Percentiles rank a stretch among this genome's conserved stretches.
Conservation (phyloP, 352 stramenopile genomes). For the Phytophthora sp. region DNA sequence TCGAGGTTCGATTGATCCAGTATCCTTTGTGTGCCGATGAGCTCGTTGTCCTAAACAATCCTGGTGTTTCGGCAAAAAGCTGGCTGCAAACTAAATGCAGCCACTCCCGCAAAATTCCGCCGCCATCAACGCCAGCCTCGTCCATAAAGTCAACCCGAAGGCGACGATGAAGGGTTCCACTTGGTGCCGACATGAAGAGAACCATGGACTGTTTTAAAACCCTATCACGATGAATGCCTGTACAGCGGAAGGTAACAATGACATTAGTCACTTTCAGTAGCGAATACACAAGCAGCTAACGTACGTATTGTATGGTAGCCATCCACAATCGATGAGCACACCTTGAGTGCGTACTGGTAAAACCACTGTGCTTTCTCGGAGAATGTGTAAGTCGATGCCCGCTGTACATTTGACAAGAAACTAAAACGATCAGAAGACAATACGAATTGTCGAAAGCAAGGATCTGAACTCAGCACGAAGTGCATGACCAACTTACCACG, state of each 20-base stretch:
- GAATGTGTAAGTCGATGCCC: conserved; percentile 52
- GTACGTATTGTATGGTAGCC: conserved; percentile 74
- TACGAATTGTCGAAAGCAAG: neutral
- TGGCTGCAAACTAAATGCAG: conserved; percentile 74
- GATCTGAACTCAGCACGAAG: neutral
- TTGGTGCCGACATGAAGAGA: conserved; percentile 59
- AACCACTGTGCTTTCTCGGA: conserved; percentile 74
- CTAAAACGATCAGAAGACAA: neutral
- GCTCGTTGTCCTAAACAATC: conserved; percentile 56
- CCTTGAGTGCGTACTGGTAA: conserved; percentile 65
- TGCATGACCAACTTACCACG: conserved; percentile 21
- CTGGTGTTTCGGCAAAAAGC: conserved; percentile 56
- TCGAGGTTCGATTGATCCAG: conserved; percentile 58
- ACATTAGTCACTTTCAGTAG: neutral
- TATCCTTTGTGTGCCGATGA: conserved; percentile 60
- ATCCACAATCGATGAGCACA: conserved; percentile 58
- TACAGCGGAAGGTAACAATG: neutral
- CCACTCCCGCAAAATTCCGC: conserved; percentile 84
- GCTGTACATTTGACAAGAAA: conserved; percentile 31
- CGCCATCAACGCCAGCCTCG: conserved; percentile 77
- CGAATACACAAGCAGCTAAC: conserved; percentile 3
- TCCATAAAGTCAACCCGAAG: conserved; percentile 88
- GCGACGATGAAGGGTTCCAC: conserved; percentile 61
- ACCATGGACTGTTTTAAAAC: conserved; percentile 75
- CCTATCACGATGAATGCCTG: conserved; percentile 69